These are phyloP conservation scores for Coniochaeta sp. DNA, from an alignment of 2,329 filamentous ascomycete genomes.

Conservation along the genomic window DNA sequence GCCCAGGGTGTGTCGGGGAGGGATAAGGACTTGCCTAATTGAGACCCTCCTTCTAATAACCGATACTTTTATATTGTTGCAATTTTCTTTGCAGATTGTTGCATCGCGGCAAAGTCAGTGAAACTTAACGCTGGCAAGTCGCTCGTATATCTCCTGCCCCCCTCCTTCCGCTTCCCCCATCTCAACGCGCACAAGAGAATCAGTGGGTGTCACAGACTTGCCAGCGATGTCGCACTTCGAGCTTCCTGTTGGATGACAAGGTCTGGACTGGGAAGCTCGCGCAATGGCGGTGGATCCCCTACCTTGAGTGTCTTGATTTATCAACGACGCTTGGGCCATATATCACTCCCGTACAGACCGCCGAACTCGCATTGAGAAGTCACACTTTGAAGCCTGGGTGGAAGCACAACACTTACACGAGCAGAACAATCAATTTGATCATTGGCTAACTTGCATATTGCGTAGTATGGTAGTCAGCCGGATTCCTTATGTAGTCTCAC, in stretches of 20 bases:
- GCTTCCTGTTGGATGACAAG: not conserved
- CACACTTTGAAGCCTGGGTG: too few relatives aligned
- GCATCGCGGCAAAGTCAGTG: not conserved
- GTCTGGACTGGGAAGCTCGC: not conserved
- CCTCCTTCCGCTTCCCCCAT: not conserved
- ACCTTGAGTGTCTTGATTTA: not conserved
- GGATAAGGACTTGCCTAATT: conserved; percentile 3
- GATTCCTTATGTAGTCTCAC: too few relatives aligned
- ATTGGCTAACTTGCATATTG: too few relatives aligned
- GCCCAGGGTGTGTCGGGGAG: not conserved
- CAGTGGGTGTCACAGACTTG: not conserved
- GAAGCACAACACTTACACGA: too few relatives aligned
- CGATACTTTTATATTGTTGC: not conserved
- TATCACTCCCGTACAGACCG: too few relatives aligned
- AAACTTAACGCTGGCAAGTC: not conserved
- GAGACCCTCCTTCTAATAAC: not conserved
- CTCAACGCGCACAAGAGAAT: not conserved
- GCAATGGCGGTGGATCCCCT: too few relatives aligned
- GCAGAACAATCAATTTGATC: too few relatives aligned
- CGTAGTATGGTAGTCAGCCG: too few relatives aligned
- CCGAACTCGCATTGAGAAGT: too few relatives aligned
- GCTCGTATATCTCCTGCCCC: not conserved
- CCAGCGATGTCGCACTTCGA: not conserved
- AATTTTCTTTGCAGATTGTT: not conserved
- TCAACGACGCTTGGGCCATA: not conserved